These are phyloP conservation scores for Zygoascus meyerae DNA, from an alignment of 1,139 yeast genomes.

Conservation along the genomic window DNA sequence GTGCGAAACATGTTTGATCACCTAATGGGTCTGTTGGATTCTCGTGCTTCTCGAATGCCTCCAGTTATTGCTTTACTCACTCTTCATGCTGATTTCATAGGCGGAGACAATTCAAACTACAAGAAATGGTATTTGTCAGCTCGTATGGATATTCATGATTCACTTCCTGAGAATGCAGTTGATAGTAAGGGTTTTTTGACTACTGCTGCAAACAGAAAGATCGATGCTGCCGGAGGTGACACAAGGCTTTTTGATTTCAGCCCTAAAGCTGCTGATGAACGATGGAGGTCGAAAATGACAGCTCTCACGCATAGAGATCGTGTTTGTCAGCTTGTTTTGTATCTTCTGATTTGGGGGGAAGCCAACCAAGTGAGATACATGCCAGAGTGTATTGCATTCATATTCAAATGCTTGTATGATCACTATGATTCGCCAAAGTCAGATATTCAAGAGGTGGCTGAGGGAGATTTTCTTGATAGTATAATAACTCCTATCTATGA, in stretches of 20 bases:
- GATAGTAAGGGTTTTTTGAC: slow-evolving; percentile 12
- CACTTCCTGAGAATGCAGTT: slow-evolving; percentile 34
- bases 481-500: slow-evolving; percentile 71
- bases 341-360: slow-evolving; percentile 82
- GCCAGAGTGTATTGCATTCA: slow-evolving; percentile 81
- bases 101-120: slow-evolving; percentile 61
- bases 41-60: slow-evolving; percentile 69
- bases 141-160: slow-evolving; percentile 52
- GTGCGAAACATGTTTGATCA: slow-evolving; percentile 73
- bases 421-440: slow-evolving; percentile 42
- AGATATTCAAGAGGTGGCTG: slow-evolving; percentile 7
- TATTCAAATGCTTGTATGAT: slow-evolving; percentile 73
- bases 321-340: slow-evolving; percentile 61
- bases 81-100: slow-evolving; percentile 72
- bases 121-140: slow-evolving; percentile 71
- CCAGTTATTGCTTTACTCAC: slow-evolving; percentile 64
- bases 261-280: slow-evolving; percentile 37
- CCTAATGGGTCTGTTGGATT: slow-evolving; percentile 68
- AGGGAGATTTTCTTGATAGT: slow-evolving; percentile 50
- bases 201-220: slow-evolving; percentile 8
- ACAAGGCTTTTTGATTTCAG: slow-evolving; percentile 7
- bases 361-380: slow-evolving; percentile 75
- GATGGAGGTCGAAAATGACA: slow-evolving; percentile 60
- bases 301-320: slow-evolving; percentile 48
- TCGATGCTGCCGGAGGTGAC: slow-evolving; percentile 33